Percentiles rank a stretch among this genome's conserved stretches.
phyloP scores from a whole-genome alignment of 1,139 yeast genomes.

The Pichia sp. region DNA sequence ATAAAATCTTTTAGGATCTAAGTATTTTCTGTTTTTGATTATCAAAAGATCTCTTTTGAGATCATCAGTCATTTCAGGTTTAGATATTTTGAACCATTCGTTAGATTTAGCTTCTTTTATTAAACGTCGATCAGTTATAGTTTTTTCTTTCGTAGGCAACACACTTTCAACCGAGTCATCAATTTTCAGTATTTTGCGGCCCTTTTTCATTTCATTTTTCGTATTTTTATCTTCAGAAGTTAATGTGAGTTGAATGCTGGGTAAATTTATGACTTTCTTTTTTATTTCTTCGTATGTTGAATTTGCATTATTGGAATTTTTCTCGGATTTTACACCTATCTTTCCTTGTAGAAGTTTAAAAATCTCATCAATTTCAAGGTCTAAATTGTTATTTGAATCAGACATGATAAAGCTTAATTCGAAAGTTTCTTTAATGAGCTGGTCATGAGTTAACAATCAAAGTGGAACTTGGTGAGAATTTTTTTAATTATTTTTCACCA shows the following conservation, averaged over 20 bases:
- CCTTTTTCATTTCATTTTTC: background rate
- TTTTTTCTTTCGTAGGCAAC: constrained; percentile 20
- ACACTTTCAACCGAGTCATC: constrained; percentile 43
- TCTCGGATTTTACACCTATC: background rate
- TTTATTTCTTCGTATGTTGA: constrained; percentile 22
- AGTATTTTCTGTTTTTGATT: constrained; percentile 77
- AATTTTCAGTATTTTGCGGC: constrained; percentile 25
- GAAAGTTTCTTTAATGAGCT: no score
- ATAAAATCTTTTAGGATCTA: constrained; percentile 94
- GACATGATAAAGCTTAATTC: no score
- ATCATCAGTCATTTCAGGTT: constrained; percentile 67
- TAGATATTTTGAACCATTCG: constrained; percentile 81
- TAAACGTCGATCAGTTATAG: constrained; percentile 32
- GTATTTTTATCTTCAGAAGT: constrained; percentile 1
- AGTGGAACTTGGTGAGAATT: no score
- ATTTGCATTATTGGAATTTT: background rate
- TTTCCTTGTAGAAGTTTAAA: constrained; percentile 18
- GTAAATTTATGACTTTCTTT: constrained; percentile 19
- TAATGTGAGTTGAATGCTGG: constrained; percentile 16
- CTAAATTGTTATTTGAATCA: constrained; percentile 1
- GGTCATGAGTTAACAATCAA: no score
- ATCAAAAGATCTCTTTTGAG: constrained; percentile 72
- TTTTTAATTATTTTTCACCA: no score
- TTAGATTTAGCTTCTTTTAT: constrained; percentile 31
- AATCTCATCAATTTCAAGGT: constrained; percentile 22